phyloP scores from a whole-genome alignment of 1,139 yeast species.

The Candida tetrigidarum region DNA sequence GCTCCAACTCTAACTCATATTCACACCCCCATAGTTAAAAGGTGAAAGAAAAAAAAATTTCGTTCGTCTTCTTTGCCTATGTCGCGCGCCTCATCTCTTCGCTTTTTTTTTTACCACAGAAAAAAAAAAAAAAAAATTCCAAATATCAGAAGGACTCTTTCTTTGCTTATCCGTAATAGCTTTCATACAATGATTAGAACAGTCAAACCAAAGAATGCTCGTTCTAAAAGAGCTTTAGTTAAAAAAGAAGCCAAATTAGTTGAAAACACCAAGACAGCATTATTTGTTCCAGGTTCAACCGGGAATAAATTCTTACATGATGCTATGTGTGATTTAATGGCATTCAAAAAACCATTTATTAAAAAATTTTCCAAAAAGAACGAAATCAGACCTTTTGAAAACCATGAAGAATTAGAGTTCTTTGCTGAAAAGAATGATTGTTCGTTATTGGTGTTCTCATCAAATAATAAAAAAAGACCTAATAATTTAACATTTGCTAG shows the following conservation, averaged over 20 bases:
- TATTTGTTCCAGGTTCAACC: constrained; percentile 89
- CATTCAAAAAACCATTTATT: constrained; percentile 89
- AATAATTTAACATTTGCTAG: constrained; percentile 87
- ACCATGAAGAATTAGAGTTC: constrained; percentile 83
- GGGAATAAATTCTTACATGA: constrained; percentile 83
- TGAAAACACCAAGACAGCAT: constrained; percentile 88
- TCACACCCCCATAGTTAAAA: no score
- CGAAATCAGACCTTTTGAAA: constrained; percentile 92
- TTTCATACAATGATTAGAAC: constrained; percentile 62
- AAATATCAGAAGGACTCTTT: neutral
- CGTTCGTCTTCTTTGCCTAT: constrained; percentile 26
- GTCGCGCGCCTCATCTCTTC: neutral
- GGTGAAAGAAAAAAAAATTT: no score
- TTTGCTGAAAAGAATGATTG: constrained; percentile 94
- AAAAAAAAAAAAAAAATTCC: constrained; percentile 8
- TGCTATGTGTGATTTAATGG: constrained; percentile 87
- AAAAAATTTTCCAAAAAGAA: constrained; percentile 89
- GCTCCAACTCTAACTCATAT: no score
- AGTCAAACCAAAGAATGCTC: constrained; percentile 86
- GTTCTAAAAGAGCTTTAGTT: constrained; percentile 93
- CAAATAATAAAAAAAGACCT: constrained; percentile 90
- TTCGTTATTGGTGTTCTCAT: constrained; percentile 80
- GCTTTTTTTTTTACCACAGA: neutral
- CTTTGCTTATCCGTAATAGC: neutral
- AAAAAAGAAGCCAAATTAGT: constrained; percentile 86